Base-by-base conservation (phyloP, 177 flowering plant species). In the Tripterygium wilfordii region DNA sequence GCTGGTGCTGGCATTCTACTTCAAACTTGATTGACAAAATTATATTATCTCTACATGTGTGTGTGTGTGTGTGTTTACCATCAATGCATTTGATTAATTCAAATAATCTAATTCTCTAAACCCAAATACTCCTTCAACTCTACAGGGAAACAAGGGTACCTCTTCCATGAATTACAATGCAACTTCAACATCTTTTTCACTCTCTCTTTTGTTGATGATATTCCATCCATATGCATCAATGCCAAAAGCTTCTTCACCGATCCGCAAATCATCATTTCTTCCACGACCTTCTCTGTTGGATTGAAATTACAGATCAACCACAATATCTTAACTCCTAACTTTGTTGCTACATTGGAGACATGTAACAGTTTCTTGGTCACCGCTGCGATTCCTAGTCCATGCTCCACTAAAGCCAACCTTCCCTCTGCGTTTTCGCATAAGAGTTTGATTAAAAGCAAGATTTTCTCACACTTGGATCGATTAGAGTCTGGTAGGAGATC, bases 351-450 rank as follows among this genome's bases (percentile, higher is more conserved):
- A 4, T 48, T 57, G 0, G 95, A 82, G 0, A 76, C 83, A 0
- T 63, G 46, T 45, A 80, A 24, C 36, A 80, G 36, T 50, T 78
- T 85, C 66, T 82, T 82, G 1, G 82, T 28, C 0, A 80, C 48
- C 0, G 62, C 77, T 0, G 83, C 71, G 1, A 85, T 66, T 1
- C 80, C 89, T 38, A 78, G 20, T 1, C 65, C 74, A 30, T 85
- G 95, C 31, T 76, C 95, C 14, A 51, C 70, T 27, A 85, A 55
- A 1, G 85, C 87, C 25, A 61, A 36, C 45, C 95, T 62, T 5
- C 90, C 95, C 12, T 86, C 95, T 0, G 88, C 78, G 26, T 77
- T 68, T 19, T 69, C 78, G 20, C 88, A 80, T 0, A 83, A 33
- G 12, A 68, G 18, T 26, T 77, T 78, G 25, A 83, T 40, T 43